Base-by-base conservation (phyloP, 164 flowering plant genomes). In the Paratinospora sagittata region DNA sequence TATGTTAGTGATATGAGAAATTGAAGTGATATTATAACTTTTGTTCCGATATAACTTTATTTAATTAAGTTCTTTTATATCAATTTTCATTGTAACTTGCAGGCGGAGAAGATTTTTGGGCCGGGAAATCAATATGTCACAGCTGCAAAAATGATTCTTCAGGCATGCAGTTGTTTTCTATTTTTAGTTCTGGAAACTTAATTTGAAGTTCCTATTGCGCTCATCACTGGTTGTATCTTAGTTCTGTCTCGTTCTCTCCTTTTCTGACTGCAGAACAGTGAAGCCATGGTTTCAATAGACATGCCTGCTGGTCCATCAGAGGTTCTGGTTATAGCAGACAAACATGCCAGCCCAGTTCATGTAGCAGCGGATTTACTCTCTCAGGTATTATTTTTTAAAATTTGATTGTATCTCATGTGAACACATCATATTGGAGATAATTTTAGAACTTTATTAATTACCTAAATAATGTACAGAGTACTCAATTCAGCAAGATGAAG, bases 291-390 rank as follows among this genome's bases (percentile, higher is more conserved):
- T 77, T 95, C 98, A 27, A 95, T 95, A 80, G 98, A 95, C 81
- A 95, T 95, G 98, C 97, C 97, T 77, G 98, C 98, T 8, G 98
- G 97, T 60, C 98, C 97, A 63, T 95, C 98, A 37, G 97, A 95
- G 86, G 98, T 92, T 68, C 82, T 95, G 49, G 98, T 95, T 65
- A 95, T 95, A 80, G 97, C 97, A 70, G 98, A 95, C 79, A 86
- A 79, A 72, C 79, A 86, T 87, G 94, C 98, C 43, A 90, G 80
- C 72, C 97, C 97, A 63, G 89, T 85, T 73, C 97, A 92, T 79
- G 78, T 95, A 70, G 97, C 98, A 24, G 92, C 97, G 21, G 98
- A 92, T 81, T 81, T 92, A 67, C 90, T 95, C 63, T 95, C 97
- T 27, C 97, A 95, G 94, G 98, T 95, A 33, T n/a, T 68, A n/a